Percentiles rank a stretch among this genome's conserved stretches.
phyloP scores from a whole-genome alignment of 192 early-diverging fungal species.

The Funneliformis geosporum region DNA sequence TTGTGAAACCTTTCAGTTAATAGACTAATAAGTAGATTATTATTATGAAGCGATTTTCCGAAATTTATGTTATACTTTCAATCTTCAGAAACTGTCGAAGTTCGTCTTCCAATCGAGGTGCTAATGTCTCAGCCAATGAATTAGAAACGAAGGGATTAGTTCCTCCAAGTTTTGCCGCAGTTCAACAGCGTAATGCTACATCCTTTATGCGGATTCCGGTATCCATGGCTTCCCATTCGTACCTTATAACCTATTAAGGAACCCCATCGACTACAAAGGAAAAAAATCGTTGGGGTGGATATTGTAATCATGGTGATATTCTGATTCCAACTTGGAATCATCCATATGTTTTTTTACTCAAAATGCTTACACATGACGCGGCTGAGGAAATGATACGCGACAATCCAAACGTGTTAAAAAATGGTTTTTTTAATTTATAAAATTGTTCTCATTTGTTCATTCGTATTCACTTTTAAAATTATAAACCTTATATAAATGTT shows the following conservation, averaged over 20 bases:
- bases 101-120: background rate
- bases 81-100: background rate
- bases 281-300: too few species aligned
- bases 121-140: background rate
- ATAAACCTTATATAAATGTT: too few species aligned
- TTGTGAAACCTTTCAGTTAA: too few species aligned
- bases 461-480: too few species aligned
- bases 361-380: constrained; percentile 4
- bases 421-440: background rate
- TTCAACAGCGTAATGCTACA: background rate
- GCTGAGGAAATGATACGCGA: background rate
- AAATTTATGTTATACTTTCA: too few species aligned
- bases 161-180: constrained; percentile 3
- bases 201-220: background rate
- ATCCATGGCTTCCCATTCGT: constrained; percentile 14
- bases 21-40: too few species aligned
- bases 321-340: background rate
- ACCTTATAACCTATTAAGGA: constrained; percentile 7
- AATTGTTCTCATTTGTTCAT: background rate
- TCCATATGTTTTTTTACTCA: constrained; percentile 23
- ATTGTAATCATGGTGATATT: too few species aligned
- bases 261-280: background rate
- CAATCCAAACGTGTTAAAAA: background rate
- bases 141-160: background rate
- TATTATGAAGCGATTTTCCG: too few species aligned